Base-by-base conservation (phyloP, 768 basidiomycete genomes). In the Trametes coccinea region DNA sequence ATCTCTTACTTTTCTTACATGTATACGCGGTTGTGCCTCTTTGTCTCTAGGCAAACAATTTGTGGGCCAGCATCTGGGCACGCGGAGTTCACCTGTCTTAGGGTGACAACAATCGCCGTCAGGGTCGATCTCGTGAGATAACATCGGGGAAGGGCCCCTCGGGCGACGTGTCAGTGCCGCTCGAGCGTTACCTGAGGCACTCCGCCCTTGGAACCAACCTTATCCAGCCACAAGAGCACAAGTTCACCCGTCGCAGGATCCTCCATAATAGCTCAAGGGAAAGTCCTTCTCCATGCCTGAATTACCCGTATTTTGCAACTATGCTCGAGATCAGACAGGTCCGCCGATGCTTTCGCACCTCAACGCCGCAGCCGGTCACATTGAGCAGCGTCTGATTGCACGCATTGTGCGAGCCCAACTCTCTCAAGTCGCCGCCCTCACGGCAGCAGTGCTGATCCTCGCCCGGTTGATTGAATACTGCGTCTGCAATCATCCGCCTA, bases 271-370 rank as follows among this genome's bases (percentile, higher is more conserved):
- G 34, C 22, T 11, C 11, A 6, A 4, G 22, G 10, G 49, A n/a
- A 59, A 37, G 14, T 4, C 39, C 4, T 41, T 52, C 40, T 59
- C 43, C 57, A 51, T 51, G 51, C 41, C 43, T 11, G 13, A 4
- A 16, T 7, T 3, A 4, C 41, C 10, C 41, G 29, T 3, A 14
- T n/a, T 30, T 22, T 49, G 11, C 33, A 34, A 49, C 37, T 4
- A 11, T 30, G 56, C 57, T 33, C 57, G 43, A 6, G 49, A 59
- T 52, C 31, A 58, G 49, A 58, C 56, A 58, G 56, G 40, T 51
- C 30, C 40, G 41, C 56, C 57, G 48, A 51, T 59, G 49, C 37
- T 37, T 52, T 59, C 57, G 57, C 57, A 59, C 57, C 41, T 34
- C 41, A 14, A 29, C 57, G 57, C 57, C 57, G 57, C 57, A 59